Conservation (phyloP, 768 basidiomycete species). For the Amanita pallidorosea region DNA sequence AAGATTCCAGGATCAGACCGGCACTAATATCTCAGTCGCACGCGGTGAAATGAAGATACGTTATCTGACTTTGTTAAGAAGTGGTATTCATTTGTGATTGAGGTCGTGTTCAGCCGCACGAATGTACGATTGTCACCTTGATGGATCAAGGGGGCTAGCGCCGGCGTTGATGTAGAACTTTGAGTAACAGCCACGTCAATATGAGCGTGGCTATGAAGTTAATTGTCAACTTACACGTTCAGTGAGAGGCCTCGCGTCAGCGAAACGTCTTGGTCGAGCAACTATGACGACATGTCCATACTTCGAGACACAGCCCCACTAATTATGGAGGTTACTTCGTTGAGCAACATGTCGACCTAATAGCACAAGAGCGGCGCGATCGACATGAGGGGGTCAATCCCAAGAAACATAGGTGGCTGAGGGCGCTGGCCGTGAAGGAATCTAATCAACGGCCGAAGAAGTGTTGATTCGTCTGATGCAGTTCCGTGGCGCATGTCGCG, state of each 20-base stretch:
- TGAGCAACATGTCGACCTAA: not conserved
- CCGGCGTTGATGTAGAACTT: not conserved
- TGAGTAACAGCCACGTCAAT: not conserved
- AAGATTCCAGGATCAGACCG: not conserved
- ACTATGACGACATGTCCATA: not conserved
- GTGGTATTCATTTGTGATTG: not conserved
- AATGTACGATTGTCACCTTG: not conserved
- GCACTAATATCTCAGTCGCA: not conserved
- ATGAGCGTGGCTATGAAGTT: not conserved
- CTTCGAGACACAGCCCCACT: not conserved
- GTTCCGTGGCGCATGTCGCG: no score
- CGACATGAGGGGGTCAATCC: not conserved
- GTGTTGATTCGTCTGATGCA: no score
- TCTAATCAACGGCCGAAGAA: not conserved
- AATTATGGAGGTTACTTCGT: not conserved
- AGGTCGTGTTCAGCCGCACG: not conserved
- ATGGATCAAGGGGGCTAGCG: not conserved
- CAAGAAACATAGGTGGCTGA: not conserved
- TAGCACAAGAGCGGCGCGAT: not conserved
- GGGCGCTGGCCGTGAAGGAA: no score
- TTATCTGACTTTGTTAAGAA: not conserved
- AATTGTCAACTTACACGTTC: not conserved
- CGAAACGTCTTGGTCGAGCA: no score
- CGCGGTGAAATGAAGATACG: not conserved
- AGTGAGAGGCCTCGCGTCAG: no score